phyloP scores from a whole-genome alignment of 192 early-diverging fungal genomes.

The Linnemannia elongata region DNA sequence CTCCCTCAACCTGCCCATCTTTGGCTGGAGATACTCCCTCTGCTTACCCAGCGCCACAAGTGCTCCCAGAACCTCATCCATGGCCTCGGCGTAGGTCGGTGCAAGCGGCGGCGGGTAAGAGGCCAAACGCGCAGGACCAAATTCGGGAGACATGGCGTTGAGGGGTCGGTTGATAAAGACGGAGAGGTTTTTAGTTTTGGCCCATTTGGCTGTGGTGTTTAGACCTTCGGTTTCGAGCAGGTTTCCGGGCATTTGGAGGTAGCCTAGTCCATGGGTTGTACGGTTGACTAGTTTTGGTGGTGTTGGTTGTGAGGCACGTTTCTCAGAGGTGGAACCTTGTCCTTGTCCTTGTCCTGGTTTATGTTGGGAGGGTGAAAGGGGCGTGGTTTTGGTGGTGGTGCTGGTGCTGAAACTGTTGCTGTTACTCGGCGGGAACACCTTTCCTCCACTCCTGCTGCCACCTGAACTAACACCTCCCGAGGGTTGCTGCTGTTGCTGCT shows the following conservation, averaged over 20 bases:
- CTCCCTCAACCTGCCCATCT: slow-evolving; percentile 29
- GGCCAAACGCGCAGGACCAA: slow-evolving; percentile 43
- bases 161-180: slow-evolving; percentile 59
- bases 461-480: neutral
- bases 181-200: slow-evolving; percentile 47
- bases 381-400: neutral
- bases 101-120: slow-evolving; percentile 45
- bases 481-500: slow-evolving; percentile 9
- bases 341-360: too few relatives aligned
- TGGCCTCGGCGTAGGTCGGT: slow-evolving; percentile 27
- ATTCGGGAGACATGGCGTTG: slow-evolving; percentile 50
- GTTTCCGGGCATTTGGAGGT: slow-evolving; percentile 57
- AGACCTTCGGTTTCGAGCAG: slow-evolving; percentile 53
- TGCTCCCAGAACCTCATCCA: slow-evolving; percentile 2
- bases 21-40: slow-evolving; percentile 7
- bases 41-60: slow-evolving; percentile 1
- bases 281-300: neutral
- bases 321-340: neutral
- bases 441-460: neutral
- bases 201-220: slow-evolving; percentile 56
- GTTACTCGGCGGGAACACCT: neutral
- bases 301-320: neutral
- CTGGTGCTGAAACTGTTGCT: neutral
- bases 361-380: neutral
- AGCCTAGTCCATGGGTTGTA: slow-evolving; percentile 42